phyloP scores from a whole-genome alignment of 2,329 filamentous ascomycete genomes.

The Alternaria postmessia region DNA sequence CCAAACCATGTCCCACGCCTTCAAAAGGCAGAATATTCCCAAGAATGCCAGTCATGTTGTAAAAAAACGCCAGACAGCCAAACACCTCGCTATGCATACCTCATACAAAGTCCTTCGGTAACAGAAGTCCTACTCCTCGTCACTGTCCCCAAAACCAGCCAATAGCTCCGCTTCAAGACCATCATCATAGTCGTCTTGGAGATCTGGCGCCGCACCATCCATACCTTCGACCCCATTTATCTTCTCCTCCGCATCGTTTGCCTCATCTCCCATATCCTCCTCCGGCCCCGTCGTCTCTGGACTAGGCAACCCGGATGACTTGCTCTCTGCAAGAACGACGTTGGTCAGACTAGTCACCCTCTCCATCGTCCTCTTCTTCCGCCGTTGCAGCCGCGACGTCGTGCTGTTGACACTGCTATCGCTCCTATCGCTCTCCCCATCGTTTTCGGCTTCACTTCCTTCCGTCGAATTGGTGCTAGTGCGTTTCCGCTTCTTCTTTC shows the following conservation, averaged over 20 bases:
- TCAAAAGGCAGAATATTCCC: not conserved
- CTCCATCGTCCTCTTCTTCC: constrained; percentile 58
- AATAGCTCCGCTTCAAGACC: constrained; percentile 53
- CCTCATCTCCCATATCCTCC: constrained; percentile 54
- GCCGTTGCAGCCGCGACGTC: constrained; percentile 55
- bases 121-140: constrained; percentile 20
- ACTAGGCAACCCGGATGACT: constrained; percentile 51
- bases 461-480: constrained; percentile 42
- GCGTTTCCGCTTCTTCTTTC: constrained; percentile 50
- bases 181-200: constrained; percentile 65
- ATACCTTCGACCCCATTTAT: constrained; percentile 33
- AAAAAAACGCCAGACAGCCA: constrained; percentile 35
- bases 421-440: constrained; percentile 50
- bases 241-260: constrained; percentile 54
- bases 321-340: constrained; percentile 48
- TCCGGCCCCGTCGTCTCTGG: constrained; percentile 51
- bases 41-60: not conserved
- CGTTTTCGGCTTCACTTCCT: constrained; percentile 47
- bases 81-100: constrained; percentile 48
- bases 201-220: constrained; percentile 44
- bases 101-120: not conserved
- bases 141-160: constrained; percentile 44
- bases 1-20: not conserved
- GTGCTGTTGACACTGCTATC: constrained; percentile 48
- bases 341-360: constrained; percentile 58